Conservation (phyloP, 495 filamentous ascomycete species). For the Durotheca rogersii region DNA sequence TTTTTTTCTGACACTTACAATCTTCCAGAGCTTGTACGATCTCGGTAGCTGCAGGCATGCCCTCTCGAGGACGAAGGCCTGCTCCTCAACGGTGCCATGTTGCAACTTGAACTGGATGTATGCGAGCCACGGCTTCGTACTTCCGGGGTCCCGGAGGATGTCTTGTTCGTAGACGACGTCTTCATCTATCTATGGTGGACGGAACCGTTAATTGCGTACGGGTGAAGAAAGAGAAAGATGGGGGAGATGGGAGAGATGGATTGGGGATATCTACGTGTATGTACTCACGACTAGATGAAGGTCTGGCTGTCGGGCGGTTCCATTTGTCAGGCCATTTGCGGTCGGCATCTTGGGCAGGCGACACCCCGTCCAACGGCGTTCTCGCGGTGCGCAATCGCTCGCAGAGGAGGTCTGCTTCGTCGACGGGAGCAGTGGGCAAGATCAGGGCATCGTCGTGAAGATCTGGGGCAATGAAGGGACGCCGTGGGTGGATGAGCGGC, state of each 20-base stretch:
- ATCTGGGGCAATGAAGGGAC: not conserved
- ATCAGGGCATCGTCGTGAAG: conserved; percentile 29
- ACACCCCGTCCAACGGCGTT: conserved; percentile 17
- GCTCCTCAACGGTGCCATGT: conserved; percentile 83
- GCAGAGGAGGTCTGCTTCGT: conserved; percentile 32
- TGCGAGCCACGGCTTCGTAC: conserved; percentile 90
- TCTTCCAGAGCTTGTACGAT: conserved; percentile 98
- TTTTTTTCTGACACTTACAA: conserved; percentile 60
- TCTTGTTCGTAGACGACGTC: conserved; percentile 97
- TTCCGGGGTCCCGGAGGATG: conserved; percentile 79
- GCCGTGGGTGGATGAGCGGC: conserved; percentile 1
- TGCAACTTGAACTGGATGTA: conserved; percentile 92
- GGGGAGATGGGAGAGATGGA: not conserved
- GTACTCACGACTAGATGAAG: conserved; percentile 75
- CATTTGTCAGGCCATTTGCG: conserved; percentile 33
- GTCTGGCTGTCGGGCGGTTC: conserved; percentile 50
- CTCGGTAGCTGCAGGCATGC: conserved; percentile 86
- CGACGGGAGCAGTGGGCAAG: conserved; percentile 22
- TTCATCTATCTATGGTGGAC: conserved; percentile 63
- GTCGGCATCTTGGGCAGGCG: conserved; percentile 28
- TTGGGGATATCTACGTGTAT: not conserved
- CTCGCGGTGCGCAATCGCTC: conserved; percentile 30
- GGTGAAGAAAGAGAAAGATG: not conserved
- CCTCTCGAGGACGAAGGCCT: conserved; percentile 92
- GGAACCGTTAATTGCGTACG: not conserved